Conservation (phyloP, 257 asterid species). For the Solanum paucissectum region DNA sequence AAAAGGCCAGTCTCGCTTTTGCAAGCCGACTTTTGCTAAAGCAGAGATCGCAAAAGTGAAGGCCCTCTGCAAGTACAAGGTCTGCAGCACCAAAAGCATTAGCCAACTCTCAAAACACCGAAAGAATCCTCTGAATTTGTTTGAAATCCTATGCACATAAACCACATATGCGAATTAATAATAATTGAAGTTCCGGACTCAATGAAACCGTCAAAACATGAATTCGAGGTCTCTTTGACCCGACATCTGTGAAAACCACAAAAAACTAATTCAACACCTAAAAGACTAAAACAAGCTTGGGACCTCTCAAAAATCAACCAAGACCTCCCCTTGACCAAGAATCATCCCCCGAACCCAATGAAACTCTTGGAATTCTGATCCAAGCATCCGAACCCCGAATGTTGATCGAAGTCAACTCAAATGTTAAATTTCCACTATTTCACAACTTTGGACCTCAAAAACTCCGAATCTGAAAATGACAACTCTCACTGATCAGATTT, state of each 20-base stretch:
- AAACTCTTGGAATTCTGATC: not conserved
- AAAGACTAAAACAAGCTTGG: too few relatives aligned
- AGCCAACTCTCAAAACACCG: not conserved
- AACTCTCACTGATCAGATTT: not conserved
- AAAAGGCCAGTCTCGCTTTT: not conserved
- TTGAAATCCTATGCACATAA: too few relatives aligned
- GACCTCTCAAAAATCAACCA: not conserved
- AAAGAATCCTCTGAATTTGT: not conserved
- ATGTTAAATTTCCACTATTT: not conserved
- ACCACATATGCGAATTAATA: not conserved
- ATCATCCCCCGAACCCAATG: not conserved
- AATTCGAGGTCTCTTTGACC: not conserved
- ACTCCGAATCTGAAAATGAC: not conserved
- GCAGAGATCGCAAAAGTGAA: too few relatives aligned
- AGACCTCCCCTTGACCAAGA: not conserved
- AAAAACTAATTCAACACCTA: not conserved
- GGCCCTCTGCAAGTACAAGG: not conserved
- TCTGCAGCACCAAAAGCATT: not conserved
- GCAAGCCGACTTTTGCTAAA: not conserved
- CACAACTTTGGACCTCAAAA: not conserved
- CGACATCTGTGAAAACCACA: not conserved
- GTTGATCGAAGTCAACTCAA: not conserved
- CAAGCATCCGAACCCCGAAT: not conserved
- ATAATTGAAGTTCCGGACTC: not conserved
- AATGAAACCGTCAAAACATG: not conserved